Base-by-base conservation (phyloP, 192 early-diverging fungal genomes). In the Glomus cerebriforme region DNA sequence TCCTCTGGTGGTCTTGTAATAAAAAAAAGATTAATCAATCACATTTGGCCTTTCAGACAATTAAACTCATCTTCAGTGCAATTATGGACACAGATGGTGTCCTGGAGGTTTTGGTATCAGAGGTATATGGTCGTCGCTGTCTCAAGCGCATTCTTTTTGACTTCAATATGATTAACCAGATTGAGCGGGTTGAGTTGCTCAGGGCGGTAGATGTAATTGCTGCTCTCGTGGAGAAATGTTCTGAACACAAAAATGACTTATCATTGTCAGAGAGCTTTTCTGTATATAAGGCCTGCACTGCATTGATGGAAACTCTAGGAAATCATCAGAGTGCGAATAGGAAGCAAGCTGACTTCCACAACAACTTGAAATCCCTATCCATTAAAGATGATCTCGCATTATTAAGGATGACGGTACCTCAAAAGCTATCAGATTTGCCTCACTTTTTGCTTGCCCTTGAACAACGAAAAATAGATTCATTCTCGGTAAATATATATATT, bases 251-350 rank as follows among this genome's bases (percentile, higher is more conserved):
- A 15, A n/a, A 73, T 17, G 27, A 9, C 12, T 47, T 17, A 54
- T 9, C 26, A 22, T n/a, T 32, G 13, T 24, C 10, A 7, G 47
- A 73, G 10, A 12, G 9, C 0, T 31, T 72, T 72, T 49, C 70
- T 13, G 29, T 27, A 54, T 73, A 73, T 13, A 73, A 73, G 45
- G 70, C 70, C 15, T 73, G 70, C 47, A 73, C 45, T 3, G 31
- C 43, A 31, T 54, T 73, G 12, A 27, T 73, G 29, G 10, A 73
- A 54, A 73, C 24, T 54, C 29, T 43, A 43, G 12, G 9, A 12
- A 43, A 43, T 43, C 12, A 1, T 3, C 0, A 0, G 39, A 10
- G 39, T 10, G 39, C 9, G 39, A 35, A 67, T 7, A n/a, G 22
- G 3, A 34, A 34, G 34, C 32, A 22, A 26, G 19, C 32, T 32